These are phyloP conservation scores for Apiospora arundinis DNA, from an alignment of 2,329 filamentous ascomycete genomes.

Conservation along the genomic window DNA sequence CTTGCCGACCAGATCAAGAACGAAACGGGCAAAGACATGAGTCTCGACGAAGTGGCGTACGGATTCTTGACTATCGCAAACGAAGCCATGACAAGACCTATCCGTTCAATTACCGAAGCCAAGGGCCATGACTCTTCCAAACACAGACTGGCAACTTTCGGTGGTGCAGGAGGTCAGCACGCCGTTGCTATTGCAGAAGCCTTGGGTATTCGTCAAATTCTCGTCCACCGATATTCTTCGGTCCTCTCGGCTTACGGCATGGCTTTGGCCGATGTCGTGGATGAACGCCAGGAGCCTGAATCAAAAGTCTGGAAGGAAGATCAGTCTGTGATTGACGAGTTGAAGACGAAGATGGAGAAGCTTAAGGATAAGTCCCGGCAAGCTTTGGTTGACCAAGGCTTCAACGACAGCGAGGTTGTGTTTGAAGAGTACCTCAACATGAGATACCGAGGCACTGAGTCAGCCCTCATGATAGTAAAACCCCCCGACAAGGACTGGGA, in stretches of 20 bases:
- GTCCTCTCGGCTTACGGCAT: slow-evolving; percentile 92
- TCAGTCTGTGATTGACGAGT: slow-evolving; percentile 62
- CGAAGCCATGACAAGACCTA: slow-evolving; percentile 89
- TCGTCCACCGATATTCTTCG: slow-evolving; percentile 87
- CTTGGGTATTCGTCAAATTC: slow-evolving; percentile 82
- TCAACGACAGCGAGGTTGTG: slow-evolving; percentile 73
- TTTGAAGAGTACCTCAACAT: slow-evolving; percentile 96
- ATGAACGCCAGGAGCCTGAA: slow-evolving; percentile 84
- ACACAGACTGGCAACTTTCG: slow-evolving; percentile 90
- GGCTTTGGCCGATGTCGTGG: slow-evolving; percentile 90
- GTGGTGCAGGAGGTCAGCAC: slow-evolving; percentile 89
- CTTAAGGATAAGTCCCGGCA: slow-evolving; percentile 77
- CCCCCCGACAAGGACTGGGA: slow-evolving; percentile 73
- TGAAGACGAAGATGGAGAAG: slow-evolving; percentile 77
- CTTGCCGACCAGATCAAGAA: slow-evolving; percentile 79
- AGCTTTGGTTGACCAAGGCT: slow-evolving; percentile 78
- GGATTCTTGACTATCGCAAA: slow-evolving; percentile 91
- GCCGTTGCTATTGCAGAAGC: slow-evolving; percentile 89
- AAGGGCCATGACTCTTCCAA: slow-evolving; percentile 91
- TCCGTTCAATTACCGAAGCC: slow-evolving; percentile 88
- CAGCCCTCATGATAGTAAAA: slow-evolving; percentile 86
- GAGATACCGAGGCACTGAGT: slow-evolving; percentile 89
- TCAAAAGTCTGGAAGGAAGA: slow-evolving; percentile 67
- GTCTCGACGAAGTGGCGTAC: slow-evolving; percentile 82
- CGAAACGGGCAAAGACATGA: slow-evolving; percentile 75